Evolutionary conservation across 2,329 filamentous ascomycete species (phyloP), one percentile per base, ranked within the genome.

Genomic region (Hyphodiscus sp.): DNA sequence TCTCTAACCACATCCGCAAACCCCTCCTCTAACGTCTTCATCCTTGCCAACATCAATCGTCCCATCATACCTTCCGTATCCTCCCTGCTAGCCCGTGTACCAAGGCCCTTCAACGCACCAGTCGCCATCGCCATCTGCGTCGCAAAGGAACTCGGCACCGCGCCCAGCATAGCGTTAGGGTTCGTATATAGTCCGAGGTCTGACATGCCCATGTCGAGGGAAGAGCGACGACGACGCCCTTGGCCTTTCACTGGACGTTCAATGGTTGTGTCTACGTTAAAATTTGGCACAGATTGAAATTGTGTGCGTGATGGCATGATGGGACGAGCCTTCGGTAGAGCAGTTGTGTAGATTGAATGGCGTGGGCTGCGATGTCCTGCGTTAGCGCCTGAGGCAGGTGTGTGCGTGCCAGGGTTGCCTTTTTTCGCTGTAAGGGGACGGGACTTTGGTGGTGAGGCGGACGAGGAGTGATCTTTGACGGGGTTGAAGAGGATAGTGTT

Each of bases 21-120:
- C 15, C 91, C 87, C 70, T 95, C 90, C 68, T 97, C 91, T 1
- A 97, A 77, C 8, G 87, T 92, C 68, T 94, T 94, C 90, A 96
- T 96, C 33, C 90, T 78, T 9, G 90, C 89, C 45, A 96, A 75
- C 70, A 96, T 87, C 45, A 96, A 78, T 52, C 89, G 81, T 61
- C 85, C 80, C 65, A 87, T 84, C 79, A 91, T 87, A 42, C 87
- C 81, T 65, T 89, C 86, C 68, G 81, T 76, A 75, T 61, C 60
- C 2, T 55, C 52, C 30, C 74, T 74, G 23, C 73, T 73, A 13
- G 71, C 70, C 23, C 67, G 74, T 51, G 73, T 67, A 52, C 72
- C 30, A 68, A 67, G 49, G 29, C 68, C 71, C 62, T 78, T 79
- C 50, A 83, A 70, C 19, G 80, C 81, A 15, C 84, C 83, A 48